Evolutionary conservation across 352 stramenopile species (phyloP), one percentile per base, ranked within the genome.

Genomic region (Pythium grandisporangium): DNA sequence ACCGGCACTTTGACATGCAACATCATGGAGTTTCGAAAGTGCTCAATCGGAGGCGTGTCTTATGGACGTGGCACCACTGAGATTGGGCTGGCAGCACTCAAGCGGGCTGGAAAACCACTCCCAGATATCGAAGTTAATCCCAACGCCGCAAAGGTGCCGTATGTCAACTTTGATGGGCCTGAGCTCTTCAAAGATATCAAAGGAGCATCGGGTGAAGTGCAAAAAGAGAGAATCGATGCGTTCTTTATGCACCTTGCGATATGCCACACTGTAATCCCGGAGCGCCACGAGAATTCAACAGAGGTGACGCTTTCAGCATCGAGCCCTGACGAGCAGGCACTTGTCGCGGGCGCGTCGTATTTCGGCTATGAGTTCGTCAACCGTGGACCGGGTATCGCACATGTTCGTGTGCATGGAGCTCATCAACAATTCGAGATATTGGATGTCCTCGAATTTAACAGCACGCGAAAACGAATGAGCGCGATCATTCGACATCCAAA

Each of bases 1-100:
- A 99, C 96, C 2, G 96, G 96, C n/a, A 99, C 96, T n/a, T 67
- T 99, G 4, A 99, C 96, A 2, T 96, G 94, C 58, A 99, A 99
- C 64, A 73, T 98, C 5, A 99, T 99, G 96, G 82, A 98, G 56
- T 97, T 98, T 37, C 68, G 91, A 22, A 95, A 95, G 45, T 96
- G 90, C 46, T 92, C 84, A 2, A 90, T 98, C 37, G 84, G 73
- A 8, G 92, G 92, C 0, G 45, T 84, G 10, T 85, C 84, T 2
- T 98, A 96, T 43, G 88, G 88, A 26, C 66, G 72, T 16, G 84
- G 83, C n/a, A 91, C 78, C 3, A 89, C 72, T 2, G 75, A 92
- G 46, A 89, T 89, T 32, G 82, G 80, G 0, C 50, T 84, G 7
- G 70, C 71, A n/a, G 76, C 75, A 6, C 45, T 87, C 4, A 66